These are phyloP conservation scores for Amylocystis lapponica DNA, from an alignment of 768 basidiomycete species.

Conservation along the genomic window DNA sequence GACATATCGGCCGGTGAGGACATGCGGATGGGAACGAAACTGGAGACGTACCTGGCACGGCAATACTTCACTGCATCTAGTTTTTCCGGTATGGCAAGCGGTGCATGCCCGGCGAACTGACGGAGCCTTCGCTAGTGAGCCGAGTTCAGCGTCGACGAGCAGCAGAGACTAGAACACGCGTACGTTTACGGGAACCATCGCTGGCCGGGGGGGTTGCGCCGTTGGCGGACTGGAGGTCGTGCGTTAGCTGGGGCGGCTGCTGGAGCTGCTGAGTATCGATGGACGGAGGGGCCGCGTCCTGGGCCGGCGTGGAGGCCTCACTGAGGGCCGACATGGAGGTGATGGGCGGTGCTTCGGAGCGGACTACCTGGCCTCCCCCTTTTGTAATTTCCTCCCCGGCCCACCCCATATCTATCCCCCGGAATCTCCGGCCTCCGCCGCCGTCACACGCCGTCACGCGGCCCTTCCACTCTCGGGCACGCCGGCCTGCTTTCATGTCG, in stretches of 20 bases:
- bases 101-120: conserved; percentile 77
- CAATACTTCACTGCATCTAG: conserved; percentile 74
- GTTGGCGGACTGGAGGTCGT: conserved; percentile 19
- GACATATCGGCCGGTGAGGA: not conserved
- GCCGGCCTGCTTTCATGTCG: not conserved
- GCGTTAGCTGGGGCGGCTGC: conserved; percentile 31
- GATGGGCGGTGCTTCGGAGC: conserved; percentile 30
- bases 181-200: conserved; percentile 52
- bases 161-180: conserved; percentile 20
- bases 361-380: conserved; percentile 1
- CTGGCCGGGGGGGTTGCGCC: conserved; percentile 19
- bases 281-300: conserved; percentile 51
- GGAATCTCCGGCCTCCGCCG: conserved; percentile 7
- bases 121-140: conserved; percentile 61
- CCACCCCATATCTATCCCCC: conserved; percentile 1
- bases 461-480: not conserved
- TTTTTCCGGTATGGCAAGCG: conserved; percentile 80
- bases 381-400: conserved; percentile 3
- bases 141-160: conserved; percentile 14
- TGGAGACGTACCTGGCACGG: conserved; percentile 62
- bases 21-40: conserved; percentile 5
- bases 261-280: conserved; percentile 55
- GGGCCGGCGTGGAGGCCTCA: conserved; percentile 63
- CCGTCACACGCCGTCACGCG: not conserved
- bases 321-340: conserved; percentile 71